These are phyloP conservation scores for Colletotrichum noveboracense DNA, from an alignment of 2,329 filamentous ascomycete genomes.

Conservation along the genomic window DNA sequence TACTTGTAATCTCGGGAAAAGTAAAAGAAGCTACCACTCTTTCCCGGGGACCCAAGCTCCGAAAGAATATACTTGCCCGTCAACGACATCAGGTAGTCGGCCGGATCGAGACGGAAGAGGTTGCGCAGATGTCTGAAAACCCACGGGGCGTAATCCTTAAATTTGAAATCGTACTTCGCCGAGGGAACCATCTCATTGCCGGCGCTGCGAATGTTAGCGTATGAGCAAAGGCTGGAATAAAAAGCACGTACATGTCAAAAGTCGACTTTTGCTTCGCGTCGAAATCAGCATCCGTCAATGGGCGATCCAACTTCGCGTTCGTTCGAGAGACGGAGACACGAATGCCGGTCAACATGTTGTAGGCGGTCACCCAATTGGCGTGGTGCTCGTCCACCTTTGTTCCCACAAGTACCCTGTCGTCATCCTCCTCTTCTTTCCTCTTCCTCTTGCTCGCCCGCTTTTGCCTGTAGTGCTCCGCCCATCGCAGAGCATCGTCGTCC, in stretches of 20 bases:
- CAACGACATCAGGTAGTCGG: conserved; percentile 96
- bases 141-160: conserved; percentile 99
- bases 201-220: conserved; percentile 63
- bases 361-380: conserved; percentile 96
- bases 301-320: conserved; percentile 94
- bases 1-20: conserved; percentile 99
- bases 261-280: conserved; percentile 95
- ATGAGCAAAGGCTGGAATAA: conserved; percentile 42
- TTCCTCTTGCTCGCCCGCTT: conserved; percentile 88
- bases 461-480: conserved; percentile 91
- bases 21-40: conserved; percentile 99
- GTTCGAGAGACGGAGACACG: conserved; percentile 95
- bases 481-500: conserved; percentile 89
- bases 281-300: conserved; percentile 91
- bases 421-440: conserved; percentile 84
- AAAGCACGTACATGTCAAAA: conserved; percentile 92
- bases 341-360: conserved; percentile 99
- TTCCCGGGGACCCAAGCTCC: conserved; percentile 94
- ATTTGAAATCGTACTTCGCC: conserved; percentile 99
- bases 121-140: conserved; percentile 92
- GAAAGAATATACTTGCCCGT: conserved; percentile 99
- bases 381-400: conserved; percentile 98
- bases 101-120: conserved; percentile 90
- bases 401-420: conserved; percentile 92
- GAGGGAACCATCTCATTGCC: conserved; percentile 97